Evolutionary conservation across 768 basidiomycete genomes (phyloP).

Genomic region (Pleurotus tuber-regium): DNA sequence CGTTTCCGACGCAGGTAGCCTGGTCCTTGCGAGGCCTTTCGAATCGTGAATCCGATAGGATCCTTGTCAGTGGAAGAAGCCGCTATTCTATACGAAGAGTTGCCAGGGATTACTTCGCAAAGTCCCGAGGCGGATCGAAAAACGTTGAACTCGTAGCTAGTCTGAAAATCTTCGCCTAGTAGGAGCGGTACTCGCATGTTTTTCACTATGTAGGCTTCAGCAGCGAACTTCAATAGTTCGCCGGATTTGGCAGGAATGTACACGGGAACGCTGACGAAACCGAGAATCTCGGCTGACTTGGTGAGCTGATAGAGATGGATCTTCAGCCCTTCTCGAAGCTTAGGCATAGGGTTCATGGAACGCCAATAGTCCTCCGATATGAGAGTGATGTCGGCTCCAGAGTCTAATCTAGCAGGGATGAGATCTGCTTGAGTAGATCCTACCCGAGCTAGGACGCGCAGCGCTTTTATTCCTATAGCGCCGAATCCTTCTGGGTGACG

Average conservation of each 20-base stretch:
- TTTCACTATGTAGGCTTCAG: slow-evolving; percentile 22
- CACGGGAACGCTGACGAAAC: slow-evolving; percentile 14
- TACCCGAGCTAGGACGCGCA: slow-evolving; percentile 9
- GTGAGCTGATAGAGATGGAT: no score
- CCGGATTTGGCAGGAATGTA: slow-evolving; percentile 7
- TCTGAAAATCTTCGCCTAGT: slow-evolving; percentile 27
- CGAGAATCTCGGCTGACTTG: no score
- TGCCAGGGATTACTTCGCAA: slow-evolving; percentile 5
- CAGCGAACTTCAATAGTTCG: slow-evolving; percentile 11
- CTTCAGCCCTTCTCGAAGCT: background rate
- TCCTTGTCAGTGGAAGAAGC: no score
- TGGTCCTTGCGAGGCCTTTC: background rate
- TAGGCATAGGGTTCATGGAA: background rate
- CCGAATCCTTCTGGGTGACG: background rate
- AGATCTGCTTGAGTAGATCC: background rate
- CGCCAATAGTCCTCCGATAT: slow-evolving; percentile 9
- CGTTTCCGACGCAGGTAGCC: background rate
- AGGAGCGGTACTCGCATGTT: slow-evolving; percentile 24
- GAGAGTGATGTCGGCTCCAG: slow-evolving; percentile 13
- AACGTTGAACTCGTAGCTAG: slow-evolving; percentile 19
- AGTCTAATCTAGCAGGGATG: slow-evolving; percentile 8
- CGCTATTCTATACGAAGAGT: background rate
- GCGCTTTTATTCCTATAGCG: slow-evolving; percentile 1
- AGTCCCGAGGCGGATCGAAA: slow-evolving; percentile 5
- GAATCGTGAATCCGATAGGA: slow-evolving; percentile 10